Conservation (phyloP, 148 eudicot genomes). For the Spergularia bocconei region DNA sequence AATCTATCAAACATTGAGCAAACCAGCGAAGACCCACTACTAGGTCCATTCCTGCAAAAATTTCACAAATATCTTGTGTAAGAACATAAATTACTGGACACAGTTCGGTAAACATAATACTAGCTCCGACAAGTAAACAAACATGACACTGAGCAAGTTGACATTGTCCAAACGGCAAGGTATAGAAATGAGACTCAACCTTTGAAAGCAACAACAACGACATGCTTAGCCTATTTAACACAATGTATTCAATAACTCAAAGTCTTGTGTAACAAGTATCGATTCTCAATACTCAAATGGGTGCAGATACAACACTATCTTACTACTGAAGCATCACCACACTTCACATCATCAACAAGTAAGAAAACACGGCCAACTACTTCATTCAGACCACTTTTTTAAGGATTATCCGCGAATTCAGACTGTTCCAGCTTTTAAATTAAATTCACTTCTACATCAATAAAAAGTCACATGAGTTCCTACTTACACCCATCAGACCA, state of each 20-base stretch:
- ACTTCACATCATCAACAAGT: too few relatives aligned
- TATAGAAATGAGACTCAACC: background rate
- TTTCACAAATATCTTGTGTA: background rate
- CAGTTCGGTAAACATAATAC: background rate
- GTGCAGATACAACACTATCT: background rate
- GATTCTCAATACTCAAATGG: background rate
- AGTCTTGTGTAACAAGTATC: too few relatives aligned
- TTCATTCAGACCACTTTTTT: too few relatives aligned
- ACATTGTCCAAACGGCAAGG: background rate
- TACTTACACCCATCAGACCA: background rate
- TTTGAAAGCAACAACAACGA: background rate
- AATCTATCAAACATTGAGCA: slow-evolving; percentile 35
- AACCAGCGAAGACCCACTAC: slow-evolving; percentile 25
- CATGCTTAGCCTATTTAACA: background rate
- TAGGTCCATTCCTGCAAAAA: slow-evolving; percentile 45
- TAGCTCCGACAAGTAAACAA: background rate
- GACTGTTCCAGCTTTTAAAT: too few relatives aligned
- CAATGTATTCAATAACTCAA: too few relatives aligned
- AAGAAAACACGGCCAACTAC: too few relatives aligned
- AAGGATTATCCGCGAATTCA: too few relatives aligned
- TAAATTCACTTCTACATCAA: background rate
- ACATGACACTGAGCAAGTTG: too few relatives aligned
- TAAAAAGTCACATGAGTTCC: background rate
- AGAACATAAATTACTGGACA: background rate
- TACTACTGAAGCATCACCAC: too few relatives aligned